Evolutionary conservation across 164 flowering plant genomes (phyloP), one percentile per base, ranked within the genome.

Genomic region (Paratinospora sagittata): DNA sequence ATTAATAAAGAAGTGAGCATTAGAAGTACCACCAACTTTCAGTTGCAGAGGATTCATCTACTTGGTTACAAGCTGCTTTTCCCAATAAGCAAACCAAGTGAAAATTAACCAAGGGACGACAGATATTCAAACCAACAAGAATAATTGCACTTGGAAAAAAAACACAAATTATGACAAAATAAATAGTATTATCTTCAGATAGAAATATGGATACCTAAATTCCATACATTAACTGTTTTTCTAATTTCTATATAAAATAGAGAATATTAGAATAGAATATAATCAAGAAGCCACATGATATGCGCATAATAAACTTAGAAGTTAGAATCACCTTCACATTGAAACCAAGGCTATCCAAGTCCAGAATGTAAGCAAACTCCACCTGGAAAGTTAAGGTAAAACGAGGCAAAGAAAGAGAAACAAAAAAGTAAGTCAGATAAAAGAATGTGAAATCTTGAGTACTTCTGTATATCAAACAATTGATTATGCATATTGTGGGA

Each of bases 281-380:
- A 27, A 55, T 55, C 24, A 45, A 24, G 23, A 33, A 33, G 62
- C 30, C 30, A 34, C 7, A 57, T 34, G 45, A 30, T 2, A 33
- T 26, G 57, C 24, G 69, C 49, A 34, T 72, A 30, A 30, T 4
- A 30, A 30, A 30, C 34, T 30, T 9, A 37, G 92, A 91, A 77
- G 91, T 87, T 81, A 23, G 30, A 67, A 73, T 73, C 77, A 94
- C 98, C 97, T 90, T 92, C 37, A 90, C 95, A 83, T 89, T 82
- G 80, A 94, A 88, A 69, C 98, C 98, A 70, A 92, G 89, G 75
- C 97, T 89, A 75, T 94, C 98, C 74, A 94, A 65, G 74, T 92
- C 97, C 79, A 94, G 77, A 75, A 94, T 92, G 79, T 84, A 73
- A 60, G 97, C 97, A 81, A 68, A 92, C 62, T 92, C 97, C 78